These are phyloP conservation scores for Narthecium ossifragum DNA, from an alignment of 106 monocot genomes.

Conservation along the genomic window DNA sequence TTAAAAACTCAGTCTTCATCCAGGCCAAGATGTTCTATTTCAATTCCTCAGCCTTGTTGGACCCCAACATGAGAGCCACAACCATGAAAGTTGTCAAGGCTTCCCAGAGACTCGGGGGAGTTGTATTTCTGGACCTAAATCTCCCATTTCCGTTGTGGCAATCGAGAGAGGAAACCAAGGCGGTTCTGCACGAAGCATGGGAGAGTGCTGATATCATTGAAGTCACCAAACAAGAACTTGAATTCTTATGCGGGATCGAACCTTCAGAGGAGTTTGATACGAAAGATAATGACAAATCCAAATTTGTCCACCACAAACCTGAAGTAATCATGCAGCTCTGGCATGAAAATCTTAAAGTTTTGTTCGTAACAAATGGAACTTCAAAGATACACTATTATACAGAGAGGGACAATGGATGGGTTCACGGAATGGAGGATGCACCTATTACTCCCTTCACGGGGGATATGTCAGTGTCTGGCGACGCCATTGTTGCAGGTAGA, in stretches of 20 bases:
- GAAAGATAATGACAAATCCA: conserved; percentile 60
- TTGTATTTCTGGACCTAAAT: conserved; percentile 75
- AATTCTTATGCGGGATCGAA: conserved; percentile 58
- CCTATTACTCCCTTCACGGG: conserved; percentile 77
- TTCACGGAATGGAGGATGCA: conserved; percentile 82
- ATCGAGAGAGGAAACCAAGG: conserved; percentile 54
- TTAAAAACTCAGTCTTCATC: conserved; percentile 13
- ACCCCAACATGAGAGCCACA: conserved; percentile 40
- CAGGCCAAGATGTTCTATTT: conserved; percentile 97
- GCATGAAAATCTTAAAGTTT: conserved; percentile 71
- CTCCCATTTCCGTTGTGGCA: conserved; percentile 72
- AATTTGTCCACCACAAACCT: conserved; percentile 51
- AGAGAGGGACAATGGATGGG: conserved; percentile 45
- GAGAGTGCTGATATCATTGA: conserved; percentile 63
- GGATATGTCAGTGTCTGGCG: conserved; percentile 81
- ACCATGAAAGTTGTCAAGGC: conserved; percentile 53
- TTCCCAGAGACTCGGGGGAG: conserved; percentile 55
- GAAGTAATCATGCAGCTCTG: conserved; percentile 57
- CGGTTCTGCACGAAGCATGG: conserved; percentile 60
- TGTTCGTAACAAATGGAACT: conserved; percentile 86
- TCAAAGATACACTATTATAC: conserved; percentile 92
- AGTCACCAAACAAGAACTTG: conserved; percentile 82
- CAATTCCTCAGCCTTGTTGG: conserved; percentile 68
- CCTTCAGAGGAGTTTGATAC: conserved; percentile 62
- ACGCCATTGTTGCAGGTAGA: conserved; percentile 86